phyloP scores from a whole-genome alignment of 805 yeast genomes.

The Metahyphopichia silvanorum region DNA sequence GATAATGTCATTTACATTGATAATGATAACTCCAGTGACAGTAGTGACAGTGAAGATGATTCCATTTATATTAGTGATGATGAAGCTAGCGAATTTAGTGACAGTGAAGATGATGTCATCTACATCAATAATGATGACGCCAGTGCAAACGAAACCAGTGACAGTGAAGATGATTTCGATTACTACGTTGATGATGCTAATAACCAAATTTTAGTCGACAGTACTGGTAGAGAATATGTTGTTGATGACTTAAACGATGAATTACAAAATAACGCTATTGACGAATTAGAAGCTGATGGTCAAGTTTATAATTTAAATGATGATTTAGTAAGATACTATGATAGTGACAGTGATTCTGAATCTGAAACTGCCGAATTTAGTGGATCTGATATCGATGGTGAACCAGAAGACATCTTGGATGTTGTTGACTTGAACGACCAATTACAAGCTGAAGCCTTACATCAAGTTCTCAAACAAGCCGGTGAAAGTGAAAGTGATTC shows the following conservation, averaged over 20 bases:
- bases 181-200: constrained; percentile 11
- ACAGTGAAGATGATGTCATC: constrained; percentile 10
- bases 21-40: constrained; percentile 6
- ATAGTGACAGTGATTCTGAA: constrained; percentile 16
- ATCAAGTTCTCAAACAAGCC: constrained; percentile 9
- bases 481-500: constrained; percentile 2
- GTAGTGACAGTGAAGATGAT: constrained; percentile 20
- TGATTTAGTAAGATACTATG: constrained; percentile 25
- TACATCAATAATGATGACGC: constrained; percentile 8
- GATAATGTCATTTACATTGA: constrained; percentile 11
- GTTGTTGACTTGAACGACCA: constrained; percentile 37
- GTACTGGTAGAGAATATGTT: not conserved
- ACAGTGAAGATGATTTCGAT: constrained; percentile 6
- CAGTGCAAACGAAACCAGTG: no score
- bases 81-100: not conserved
- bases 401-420: constrained; percentile 30
- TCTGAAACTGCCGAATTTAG: constrained; percentile 9
- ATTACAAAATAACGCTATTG: constrained; percentile 26
- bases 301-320: constrained; percentile 26
- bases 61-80: constrained; percentile 20
- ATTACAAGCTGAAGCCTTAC: constrained; percentile 32
- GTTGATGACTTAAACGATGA: constrained; percentile 31
- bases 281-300: constrained; percentile 22
- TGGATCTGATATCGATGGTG: constrained; percentile 12
- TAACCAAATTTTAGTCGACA: constrained; percentile 8